Conservation (phyloP, 345 rosid species). For the Syzygium grande region DNA sequence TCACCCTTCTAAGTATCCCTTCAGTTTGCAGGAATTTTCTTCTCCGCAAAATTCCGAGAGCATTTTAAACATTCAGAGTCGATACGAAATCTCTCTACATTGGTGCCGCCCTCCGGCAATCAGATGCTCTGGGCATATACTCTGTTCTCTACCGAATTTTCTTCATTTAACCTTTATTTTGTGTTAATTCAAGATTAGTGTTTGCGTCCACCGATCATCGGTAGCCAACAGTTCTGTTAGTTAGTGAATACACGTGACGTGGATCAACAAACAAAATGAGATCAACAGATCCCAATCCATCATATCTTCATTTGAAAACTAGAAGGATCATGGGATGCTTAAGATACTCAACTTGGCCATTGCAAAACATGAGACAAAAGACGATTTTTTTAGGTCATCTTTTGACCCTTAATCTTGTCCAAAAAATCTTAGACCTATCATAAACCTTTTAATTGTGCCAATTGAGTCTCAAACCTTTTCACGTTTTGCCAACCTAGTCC, state of each 20-base stretch:
- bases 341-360: background rate
- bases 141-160: background rate
- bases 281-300: background rate
- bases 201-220: background rate
- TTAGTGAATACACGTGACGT: background rate
- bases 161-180: background rate
- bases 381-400: background rate
- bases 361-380: background rate
- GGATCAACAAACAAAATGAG: background rate
- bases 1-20: background rate
- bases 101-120: background rate
- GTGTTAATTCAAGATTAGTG: background rate
- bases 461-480: too few relatives aligned
- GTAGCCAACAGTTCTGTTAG: background rate
- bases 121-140: background rate
- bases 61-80: background rate
- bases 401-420: background rate
- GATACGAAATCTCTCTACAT: background rate
- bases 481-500: too few relatives aligned
- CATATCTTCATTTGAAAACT: background rate
- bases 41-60: accelerated
- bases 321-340: background rate
- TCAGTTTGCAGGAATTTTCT: background rate
- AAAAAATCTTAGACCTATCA: too few relatives aligned
- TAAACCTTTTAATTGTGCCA: too few relatives aligned